Evolutionary conservation across 2,329 filamentous ascomycete species (phyloP).

Genomic region (Aspergillus pseudonomiae): DNA sequence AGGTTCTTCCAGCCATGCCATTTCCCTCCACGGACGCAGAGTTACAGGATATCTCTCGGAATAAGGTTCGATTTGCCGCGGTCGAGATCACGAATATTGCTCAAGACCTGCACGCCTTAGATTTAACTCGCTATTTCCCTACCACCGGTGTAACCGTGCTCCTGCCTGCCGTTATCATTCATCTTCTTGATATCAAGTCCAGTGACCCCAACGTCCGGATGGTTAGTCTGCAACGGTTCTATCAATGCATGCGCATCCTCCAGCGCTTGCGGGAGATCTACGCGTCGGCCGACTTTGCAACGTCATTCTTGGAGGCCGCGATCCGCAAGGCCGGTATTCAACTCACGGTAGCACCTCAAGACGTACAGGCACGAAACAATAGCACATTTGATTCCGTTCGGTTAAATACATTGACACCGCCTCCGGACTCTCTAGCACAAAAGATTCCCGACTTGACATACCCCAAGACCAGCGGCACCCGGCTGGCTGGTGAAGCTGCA

Average conservation of each 20-base stretch:
- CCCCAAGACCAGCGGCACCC: constrained; percentile 28
- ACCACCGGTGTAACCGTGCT: constrained; percentile 91
- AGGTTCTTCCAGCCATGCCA: constrained; percentile 78
- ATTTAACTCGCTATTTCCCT: constrained; percentile 77
- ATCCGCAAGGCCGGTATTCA: constrained; percentile 85
- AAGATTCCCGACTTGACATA: constrained; percentile 45
- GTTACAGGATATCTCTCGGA: constrained; percentile 78
- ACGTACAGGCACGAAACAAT: constrained; percentile 29
- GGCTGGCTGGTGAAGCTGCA: constrained; percentile 21
- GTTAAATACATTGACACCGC: constrained; percentile 42
- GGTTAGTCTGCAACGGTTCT: constrained; percentile 77
- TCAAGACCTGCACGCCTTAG: constrained; percentile 70
- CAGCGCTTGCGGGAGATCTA: constrained; percentile 86
- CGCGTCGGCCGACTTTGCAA: constrained; percentile 93
- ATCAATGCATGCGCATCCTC: constrained; percentile 90
- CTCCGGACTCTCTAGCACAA: constrained; percentile 44
- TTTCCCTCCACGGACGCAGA: constrained; percentile 61
- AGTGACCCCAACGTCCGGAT: constrained; percentile 71
- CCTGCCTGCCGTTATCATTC: constrained; percentile 89
- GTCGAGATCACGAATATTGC: constrained; percentile 84
- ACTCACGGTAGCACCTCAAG: constrained; percentile 54
- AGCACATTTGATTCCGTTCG: constrained; percentile 26
- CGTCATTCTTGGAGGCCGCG: constrained; percentile 88
- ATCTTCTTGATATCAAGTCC: constrained; percentile 89
- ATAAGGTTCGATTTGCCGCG: constrained; percentile 81